Evolutionary conservation across 176 grass and related monocot genomes (phyloP).

Genomic region (Melocanna baccifera): DNA sequence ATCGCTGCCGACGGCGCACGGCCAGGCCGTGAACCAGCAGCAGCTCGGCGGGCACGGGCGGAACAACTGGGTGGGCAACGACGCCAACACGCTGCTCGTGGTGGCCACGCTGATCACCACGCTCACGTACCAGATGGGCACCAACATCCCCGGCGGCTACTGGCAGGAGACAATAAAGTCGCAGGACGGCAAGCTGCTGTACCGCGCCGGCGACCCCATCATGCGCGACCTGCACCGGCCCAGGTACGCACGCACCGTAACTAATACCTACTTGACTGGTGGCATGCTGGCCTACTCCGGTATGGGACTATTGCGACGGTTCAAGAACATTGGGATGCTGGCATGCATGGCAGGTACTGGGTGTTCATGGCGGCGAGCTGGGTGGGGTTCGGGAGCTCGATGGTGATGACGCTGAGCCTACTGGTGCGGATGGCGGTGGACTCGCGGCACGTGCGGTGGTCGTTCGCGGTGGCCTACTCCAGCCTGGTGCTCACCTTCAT

Average conservation of each 20-base stretch:
- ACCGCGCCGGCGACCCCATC: conserved; percentile 50
- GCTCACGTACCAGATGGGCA: conserved; percentile 57
- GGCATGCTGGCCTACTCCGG: too few relatives aligned
- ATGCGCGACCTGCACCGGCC: conserved; percentile 48
- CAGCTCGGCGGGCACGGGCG: neutral
- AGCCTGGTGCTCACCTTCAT: conserved; percentile 57
- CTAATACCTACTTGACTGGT: neutral
- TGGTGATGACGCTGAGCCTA: conserved; percentile 51
- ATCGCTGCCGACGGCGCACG: neutral
- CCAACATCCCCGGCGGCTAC: conserved; percentile 45
- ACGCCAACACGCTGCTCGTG: conserved; percentile 46
- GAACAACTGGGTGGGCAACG: conserved; percentile 46
- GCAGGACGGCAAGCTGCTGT: neutral
- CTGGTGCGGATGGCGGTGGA: conserved; percentile 37
- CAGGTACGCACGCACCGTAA: neutral
- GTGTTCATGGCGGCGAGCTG: conserved; percentile 50
- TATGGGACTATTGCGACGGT: too few relatives aligned
- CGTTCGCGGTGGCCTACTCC: conserved; percentile 50
- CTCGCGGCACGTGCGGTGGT: conserved; percentile 45
- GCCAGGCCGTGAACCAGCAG: neutral
- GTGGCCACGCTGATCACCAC: conserved; percentile 60
- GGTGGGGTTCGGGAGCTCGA: conserved; percentile 47
- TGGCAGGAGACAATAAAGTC: conserved; percentile 41
- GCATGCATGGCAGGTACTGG: conserved; percentile 26
- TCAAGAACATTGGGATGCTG: neutral